Evolutionary conservation across 2,329 filamentous ascomycete genomes (phyloP).

Genomic region (Dactylellina sp.): DNA sequence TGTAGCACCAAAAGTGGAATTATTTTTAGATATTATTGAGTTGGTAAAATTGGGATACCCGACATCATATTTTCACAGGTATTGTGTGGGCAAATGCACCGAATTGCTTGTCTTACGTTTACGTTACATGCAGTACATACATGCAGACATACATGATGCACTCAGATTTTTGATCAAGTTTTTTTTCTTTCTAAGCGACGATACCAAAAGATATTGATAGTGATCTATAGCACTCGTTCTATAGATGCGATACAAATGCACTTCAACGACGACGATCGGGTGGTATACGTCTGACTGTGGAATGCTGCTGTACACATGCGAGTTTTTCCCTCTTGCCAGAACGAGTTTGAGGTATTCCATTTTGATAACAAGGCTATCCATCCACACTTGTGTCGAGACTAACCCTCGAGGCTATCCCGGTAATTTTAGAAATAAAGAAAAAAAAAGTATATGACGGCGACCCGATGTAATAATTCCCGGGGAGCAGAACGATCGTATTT

Average conservation of each 20-base stretch:
- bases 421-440: too few relatives aligned
- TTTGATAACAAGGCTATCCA: slow-evolving; percentile 10
- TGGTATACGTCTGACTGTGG: slow-evolving; percentile 43
- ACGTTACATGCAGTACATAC: slow-evolving; percentile 47
- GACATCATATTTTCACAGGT: neutral
- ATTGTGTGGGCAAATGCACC: slow-evolving; percentile 22
- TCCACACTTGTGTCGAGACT: slow-evolving; percentile 3
- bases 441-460: slow-evolving; percentile 24
- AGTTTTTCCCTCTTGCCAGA: slow-evolving; percentile 35
- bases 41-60: neutral
- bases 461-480: slow-evolving; percentile 17
- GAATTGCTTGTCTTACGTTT: slow-evolving; percentile 45
- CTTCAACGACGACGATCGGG: neutral
- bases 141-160: slow-evolving; percentile 31
- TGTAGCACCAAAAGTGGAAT: slow-evolving; percentile 6
- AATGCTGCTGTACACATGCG: slow-evolving; percentile 10
- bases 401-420: slow-evolving; percentile 25
- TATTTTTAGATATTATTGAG: slow-evolving; percentile 27
- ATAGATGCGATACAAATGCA: slow-evolving; percentile 1
- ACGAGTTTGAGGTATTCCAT: slow-evolving; percentile 30
- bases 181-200: slow-evolving; percentile 32
- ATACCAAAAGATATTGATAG: slow-evolving; percentile 31
- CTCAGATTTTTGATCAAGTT: slow-evolving; percentile 23
- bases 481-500: slow-evolving; percentile 16
- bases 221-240: slow-evolving; percentile 14